Conservation (phyloP, 352 stramenopile genomes). For the Pythium biforme region DNA sequence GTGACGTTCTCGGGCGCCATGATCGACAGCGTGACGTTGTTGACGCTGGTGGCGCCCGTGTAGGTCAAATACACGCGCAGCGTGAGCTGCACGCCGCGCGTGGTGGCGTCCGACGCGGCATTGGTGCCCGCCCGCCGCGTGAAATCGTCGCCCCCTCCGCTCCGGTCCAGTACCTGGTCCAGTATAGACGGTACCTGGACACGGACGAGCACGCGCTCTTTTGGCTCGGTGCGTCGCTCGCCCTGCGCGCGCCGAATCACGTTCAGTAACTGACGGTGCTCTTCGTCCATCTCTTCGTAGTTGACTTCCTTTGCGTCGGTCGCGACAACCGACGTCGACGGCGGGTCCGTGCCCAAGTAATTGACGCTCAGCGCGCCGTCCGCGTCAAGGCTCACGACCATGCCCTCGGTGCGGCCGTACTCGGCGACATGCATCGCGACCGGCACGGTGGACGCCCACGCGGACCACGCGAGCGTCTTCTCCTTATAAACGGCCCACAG, state of each 20-base stretch:
- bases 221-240: slow-evolving; percentile 61
- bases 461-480: slow-evolving; percentile 79
- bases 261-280: slow-evolving; percentile 84
- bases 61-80: slow-evolving; percentile 86
- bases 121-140: slow-evolving; percentile 25
- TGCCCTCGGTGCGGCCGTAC: slow-evolving; percentile 72
- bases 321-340: slow-evolving; percentile 65
- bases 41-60: slow-evolving; percentile 58
- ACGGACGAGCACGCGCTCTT: slow-evolving; percentile 73
- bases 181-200: slow-evolving; percentile 70
- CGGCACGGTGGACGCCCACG: slow-evolving; percentile 48
- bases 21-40: slow-evolving; percentile 78
- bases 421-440: slow-evolving; percentile 63
- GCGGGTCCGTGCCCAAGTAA: slow-evolving; percentile 90
- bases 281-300: slow-evolving; percentile 91
- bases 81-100: slow-evolving; percentile 51
- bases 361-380: slow-evolving; percentile 74
- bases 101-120: background rate
- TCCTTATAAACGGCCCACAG: slow-evolving; percentile 81
- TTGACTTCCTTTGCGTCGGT: slow-evolving; percentile 83
- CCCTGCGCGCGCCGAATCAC: slow-evolving; percentile 81
- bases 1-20: slow-evolving; percentile 61
- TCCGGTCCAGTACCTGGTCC: slow-evolving; percentile 44
- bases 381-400: slow-evolving; percentile 80
- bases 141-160: slow-evolving; percentile 36